phyloP scores from a whole-genome alignment of 306 rosid genomes.

The Urtica urens region DNA sequence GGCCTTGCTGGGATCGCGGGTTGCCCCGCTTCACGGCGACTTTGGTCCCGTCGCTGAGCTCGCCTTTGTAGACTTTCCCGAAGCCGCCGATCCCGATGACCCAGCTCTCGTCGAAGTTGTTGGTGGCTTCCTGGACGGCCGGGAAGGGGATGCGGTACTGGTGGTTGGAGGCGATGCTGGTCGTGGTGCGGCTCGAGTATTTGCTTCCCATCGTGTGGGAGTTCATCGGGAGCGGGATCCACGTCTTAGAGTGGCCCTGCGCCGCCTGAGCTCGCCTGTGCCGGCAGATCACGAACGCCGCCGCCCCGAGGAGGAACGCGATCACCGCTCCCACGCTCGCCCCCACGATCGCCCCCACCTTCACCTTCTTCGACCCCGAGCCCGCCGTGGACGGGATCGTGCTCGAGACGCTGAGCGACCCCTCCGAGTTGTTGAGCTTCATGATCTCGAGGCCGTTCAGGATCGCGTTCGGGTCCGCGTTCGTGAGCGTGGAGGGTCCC shows the following conservation, averaged over 20 bases:
- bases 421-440: conserved; percentile 74
- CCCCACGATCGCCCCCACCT: conserved; percentile 47
- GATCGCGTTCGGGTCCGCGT: conserved; percentile 57
- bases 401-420: conserved; percentile 44
- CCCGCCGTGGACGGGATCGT: conserved; percentile 4
- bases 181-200: conserved; percentile 50
- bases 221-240: conserved; percentile 53
- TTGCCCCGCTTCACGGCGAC: conserved; percentile 91
- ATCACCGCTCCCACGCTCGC: conserved; percentile 34
- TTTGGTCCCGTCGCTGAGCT: conserved; percentile 54
- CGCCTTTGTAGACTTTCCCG: conserved; percentile 81
- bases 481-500: conserved; percentile 42
- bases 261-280: conserved; percentile 31
- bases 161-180: conserved; percentile 44
- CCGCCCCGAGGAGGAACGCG: conserved; percentile 32
- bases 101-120: conserved; percentile 68
- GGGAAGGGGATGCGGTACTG: conserved; percentile 53
- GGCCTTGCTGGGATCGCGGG: conserved; percentile 72
- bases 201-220: conserved; percentile 80
- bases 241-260: conserved; percentile 51
- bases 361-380: conserved; percentile 29
- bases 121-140: conserved; percentile 68
- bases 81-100: conserved; percentile 81
- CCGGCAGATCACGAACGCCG: conserved; percentile 38
- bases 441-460: conserved; percentile 87